These are phyloP conservation scores for Claviceps humidiphila DNA, from an alignment of 2,329 filamentous ascomycete species.

Conservation along the genomic window DNA sequence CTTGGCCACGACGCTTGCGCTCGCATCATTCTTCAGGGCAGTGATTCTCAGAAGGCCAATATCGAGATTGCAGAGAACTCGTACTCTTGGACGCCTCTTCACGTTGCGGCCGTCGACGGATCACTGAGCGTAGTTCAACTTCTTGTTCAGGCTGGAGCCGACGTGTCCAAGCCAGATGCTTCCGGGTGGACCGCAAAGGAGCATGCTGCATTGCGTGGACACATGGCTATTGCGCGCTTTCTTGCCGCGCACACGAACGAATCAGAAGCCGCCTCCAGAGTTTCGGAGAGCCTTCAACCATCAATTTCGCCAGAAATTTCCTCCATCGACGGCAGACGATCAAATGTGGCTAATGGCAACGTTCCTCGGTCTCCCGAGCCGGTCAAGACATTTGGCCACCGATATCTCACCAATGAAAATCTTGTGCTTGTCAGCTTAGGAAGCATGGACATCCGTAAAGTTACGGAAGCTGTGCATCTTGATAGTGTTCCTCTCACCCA, in stretches of 20 bases:
- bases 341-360: conserved; percentile 31
- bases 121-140: conserved; percentile 62
- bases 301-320: conserved; percentile 32
- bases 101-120: conserved; percentile 84
- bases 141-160: conserved; percentile 64
- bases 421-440: conserved; percentile 87
- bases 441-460: conserved; percentile 85
- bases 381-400: conserved; percentile 90
- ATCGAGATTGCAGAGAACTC: conserved; percentile 68
- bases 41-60: conserved; percentile 56
- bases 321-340: conserved; percentile 48
- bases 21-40: conserved; percentile 58
- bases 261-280: conserved; percentile 15
- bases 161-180: conserved; percentile 61
- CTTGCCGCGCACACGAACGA: conserved; percentile 41
- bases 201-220: conserved; percentile 80
- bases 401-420: conserved; percentile 79
- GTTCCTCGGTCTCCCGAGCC: conserved; percentile 51
- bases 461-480: conserved; percentile 65
- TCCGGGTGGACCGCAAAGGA: conserved; percentile 93
- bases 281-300: conserved; percentile 10
- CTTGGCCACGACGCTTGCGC: conserved; percentile 78
- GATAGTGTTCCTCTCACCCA: conserved; percentile 79
- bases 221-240: conserved; percentile 64
- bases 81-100: conserved; percentile 91